Percentiles rank a stretch among this genome's conserved stretches.
These are phyloP conservation scores for Chlorella variabilis DNA, from an alignment of 163 green algal species.

Conservation along the genomic window DNA sequence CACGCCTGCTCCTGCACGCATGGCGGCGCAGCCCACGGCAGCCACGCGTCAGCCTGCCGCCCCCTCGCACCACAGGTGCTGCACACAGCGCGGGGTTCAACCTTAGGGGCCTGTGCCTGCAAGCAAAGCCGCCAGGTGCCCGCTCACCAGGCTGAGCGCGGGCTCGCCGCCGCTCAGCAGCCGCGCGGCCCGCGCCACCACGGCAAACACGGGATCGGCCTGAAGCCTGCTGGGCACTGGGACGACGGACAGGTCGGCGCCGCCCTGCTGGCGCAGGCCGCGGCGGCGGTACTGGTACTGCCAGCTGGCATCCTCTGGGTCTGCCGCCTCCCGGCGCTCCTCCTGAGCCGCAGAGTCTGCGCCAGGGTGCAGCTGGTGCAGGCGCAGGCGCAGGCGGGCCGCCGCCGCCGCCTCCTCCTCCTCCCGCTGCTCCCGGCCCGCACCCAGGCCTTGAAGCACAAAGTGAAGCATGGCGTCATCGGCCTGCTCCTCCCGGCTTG, in stretches of 20 bases:
- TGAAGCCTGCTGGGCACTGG: background rate
- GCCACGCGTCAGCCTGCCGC: no score
- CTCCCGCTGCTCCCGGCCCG: background rate
- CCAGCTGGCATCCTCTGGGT: background rate
- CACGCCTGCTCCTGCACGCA: background rate
- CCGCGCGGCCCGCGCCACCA: background rate
- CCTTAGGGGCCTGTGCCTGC: no score
- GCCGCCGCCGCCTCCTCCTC: background rate
- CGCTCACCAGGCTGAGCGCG: background rate
- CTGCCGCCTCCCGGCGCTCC: no score
- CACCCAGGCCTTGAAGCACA: background rate
- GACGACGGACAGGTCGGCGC: background rate
- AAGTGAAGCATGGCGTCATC: background rate
- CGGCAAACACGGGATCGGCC: background rate
- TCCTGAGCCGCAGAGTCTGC: background rate
- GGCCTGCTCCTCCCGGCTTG: no score
- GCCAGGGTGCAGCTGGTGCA: background rate
- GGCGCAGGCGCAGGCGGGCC: background rate
- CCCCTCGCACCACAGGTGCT: no score
- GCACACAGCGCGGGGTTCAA: no score
- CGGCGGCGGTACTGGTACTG: background rate
- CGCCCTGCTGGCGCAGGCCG: background rate
- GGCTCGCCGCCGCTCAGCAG: conserved; percentile 3
- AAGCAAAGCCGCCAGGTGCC: background rate
- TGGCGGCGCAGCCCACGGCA: no score